Base-by-base conservation (phyloP, 768 basidiomycete species). In the Auricularia sp. region DNA sequence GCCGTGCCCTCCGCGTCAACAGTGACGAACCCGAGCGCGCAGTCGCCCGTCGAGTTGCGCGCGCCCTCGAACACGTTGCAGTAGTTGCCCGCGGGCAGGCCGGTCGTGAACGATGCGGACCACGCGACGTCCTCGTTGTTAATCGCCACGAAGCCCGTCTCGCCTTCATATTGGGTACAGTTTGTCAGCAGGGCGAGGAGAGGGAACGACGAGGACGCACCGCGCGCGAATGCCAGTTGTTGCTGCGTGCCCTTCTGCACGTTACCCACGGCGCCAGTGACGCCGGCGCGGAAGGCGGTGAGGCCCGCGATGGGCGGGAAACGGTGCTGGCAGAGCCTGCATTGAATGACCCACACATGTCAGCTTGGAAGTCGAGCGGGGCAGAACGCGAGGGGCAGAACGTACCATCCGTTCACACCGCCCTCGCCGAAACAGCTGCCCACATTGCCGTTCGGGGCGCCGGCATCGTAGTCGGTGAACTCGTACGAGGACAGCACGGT, bases 171-270 rank as follows among this genome's bases (percentile, higher is more conserved):
- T 2, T n/a, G 21, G 58, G 18, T 10, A n/a, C 3, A 18, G 64
- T 63, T 34, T 14, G 23, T 53, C 3, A 14, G 8, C 8, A 36
- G 44, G 1, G 11, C 36, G 42, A 16, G 34, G 42, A 63, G 60
- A 18, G 43, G 43, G 18, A 44, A 18, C 0, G 18, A 18, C 11
- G 43, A 29, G 21, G 14, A 70, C 75, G 8, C 64, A 81, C 87
- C 87, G 67, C 87, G 74, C 5, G 84, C 83, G 68, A 87, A 90
- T 0, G 87, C 87, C 64, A 88, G 84, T 70, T 81, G 87, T 65
- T 84, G 76, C 3, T 79, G 7, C 8, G 23, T 33, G 56, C 56
- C 56, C 56, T 59, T 59, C 29, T 33, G 56, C 23, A 59, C 29
- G 34, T 59, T 59, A 0, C 7, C 4, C 23, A 23, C 64, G 36